phyloP scores from a whole-genome alignment of 2,329 filamentous ascomycete genomes.

The Colletotrichum aenigma region DNA sequence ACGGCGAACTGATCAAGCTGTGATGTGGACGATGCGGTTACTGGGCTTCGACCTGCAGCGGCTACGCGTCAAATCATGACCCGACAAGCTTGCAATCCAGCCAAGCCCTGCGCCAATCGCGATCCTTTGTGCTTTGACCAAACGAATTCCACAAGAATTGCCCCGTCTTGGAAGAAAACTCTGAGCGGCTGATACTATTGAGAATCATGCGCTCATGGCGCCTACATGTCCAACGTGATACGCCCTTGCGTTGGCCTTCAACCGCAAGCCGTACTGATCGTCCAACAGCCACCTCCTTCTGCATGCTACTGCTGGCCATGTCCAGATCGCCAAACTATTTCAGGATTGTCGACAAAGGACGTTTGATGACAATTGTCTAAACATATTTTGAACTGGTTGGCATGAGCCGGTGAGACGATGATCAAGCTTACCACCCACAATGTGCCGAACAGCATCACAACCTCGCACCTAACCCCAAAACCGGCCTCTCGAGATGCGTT shows the following conservation, averaged over 20 bases:
- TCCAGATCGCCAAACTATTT: not conserved
- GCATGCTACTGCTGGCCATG: not conserved
- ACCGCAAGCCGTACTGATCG: not conserved
- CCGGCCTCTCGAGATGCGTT: rapidly evolving
- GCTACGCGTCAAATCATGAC: not conserved
- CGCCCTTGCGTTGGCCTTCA: not conserved
- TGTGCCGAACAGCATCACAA: not conserved
- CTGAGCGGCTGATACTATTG: not conserved
- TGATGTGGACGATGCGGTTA: not conserved
- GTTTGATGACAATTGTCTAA: not conserved
- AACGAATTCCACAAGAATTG: not conserved
- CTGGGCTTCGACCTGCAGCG: not conserved
- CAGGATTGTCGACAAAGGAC: not conserved
- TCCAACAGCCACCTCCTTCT: not conserved
- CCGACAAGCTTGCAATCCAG: not conserved
- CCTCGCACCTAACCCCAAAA: not conserved
- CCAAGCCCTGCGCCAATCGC: not conserved
- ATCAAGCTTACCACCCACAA: not conserved
- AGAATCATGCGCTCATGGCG: not conserved
- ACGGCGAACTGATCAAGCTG: not conserved
- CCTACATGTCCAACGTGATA: not conserved
- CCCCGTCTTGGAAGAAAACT: not conserved
- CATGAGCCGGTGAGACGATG: not conserved
- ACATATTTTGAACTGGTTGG: not conserved
- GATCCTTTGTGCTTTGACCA: not conserved